Evolutionary conservation across 768 basidiomycete genomes (phyloP), one percentile per base, ranked within the genome.

Genomic region (Cubamyces sp.): DNA sequence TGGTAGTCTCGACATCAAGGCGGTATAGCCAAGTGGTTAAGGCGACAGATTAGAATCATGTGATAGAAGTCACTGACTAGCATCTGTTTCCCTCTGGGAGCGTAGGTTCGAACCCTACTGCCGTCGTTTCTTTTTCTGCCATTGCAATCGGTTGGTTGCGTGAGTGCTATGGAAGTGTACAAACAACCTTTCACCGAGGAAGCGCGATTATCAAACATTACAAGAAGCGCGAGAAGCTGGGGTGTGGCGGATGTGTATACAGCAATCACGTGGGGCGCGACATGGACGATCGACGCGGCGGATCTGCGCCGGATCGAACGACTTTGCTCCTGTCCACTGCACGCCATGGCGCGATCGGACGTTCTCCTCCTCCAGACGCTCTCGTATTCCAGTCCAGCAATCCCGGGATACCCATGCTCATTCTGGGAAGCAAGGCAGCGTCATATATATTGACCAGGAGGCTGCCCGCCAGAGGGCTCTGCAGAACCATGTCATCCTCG

Each of bases 11-110:
- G 34, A 16, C 37, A 19, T 14, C 41, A 59, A 23, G 49, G 43
- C 57, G 51, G 41, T 59, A 51, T 59, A 59, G 57, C 49, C 57
- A 59, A 59, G 57, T 51, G 57, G 57, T 51, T 51, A 59, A 50
- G 57, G 49, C 57, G 57, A 59, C 49, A 59, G 57, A 59, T 51
- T 59, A 59, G 57, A 59, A 59, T 37, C 42, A 12, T 14, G 15
- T 41, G 7, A 42, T 14, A n/a, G n/a, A n/a, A n/a, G n/a, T n/a
- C n/a, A n/a, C n/a, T n/a, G n/a, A n/a, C 14, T 11, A 54, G 1
- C 7, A 51, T 57, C 57, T 59, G 45, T 53, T 60, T 60, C 53
- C 45, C 43, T 53, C 21, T 60, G 51, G 45, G 51, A 53, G 53
- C 53, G 59, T 47, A 60, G 43, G 53, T 60, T 60, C 53, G 59